phyloP scores from a whole-genome alignment of 2,329 filamentous ascomycete species.

The Tolypocladium guangdongense region DNA sequence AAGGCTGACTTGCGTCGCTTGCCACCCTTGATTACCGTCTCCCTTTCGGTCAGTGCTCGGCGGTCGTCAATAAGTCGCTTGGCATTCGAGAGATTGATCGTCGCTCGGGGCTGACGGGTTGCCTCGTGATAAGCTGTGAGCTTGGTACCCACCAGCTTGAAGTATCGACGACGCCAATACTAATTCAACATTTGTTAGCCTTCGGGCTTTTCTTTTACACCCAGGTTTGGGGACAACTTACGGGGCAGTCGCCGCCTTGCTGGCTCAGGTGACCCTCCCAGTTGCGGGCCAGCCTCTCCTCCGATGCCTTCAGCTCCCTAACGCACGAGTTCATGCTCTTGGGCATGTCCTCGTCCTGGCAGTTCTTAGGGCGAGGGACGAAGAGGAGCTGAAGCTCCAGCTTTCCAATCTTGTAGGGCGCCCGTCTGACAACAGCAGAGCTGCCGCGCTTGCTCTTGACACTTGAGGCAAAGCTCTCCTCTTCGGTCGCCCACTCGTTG shows the following conservation, averaged over 20 bases:
- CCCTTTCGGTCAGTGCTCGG: conserved; percentile 69
- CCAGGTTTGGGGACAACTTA: conserved; percentile 41
- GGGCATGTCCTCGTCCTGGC: conserved; percentile 90
- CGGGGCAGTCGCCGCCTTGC: conserved; percentile 93
- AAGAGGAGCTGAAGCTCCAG: conserved; percentile 89
- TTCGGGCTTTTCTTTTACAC: background rate
- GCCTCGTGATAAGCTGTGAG: conserved; percentile 94
- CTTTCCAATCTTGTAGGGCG: conserved; percentile 95
- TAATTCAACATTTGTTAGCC: conserved; percentile 33
- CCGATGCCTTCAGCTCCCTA: conserved; percentile 82
- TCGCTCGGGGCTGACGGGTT: conserved; percentile 88
- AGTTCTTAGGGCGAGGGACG: conserved; percentile 80
- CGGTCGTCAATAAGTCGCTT: conserved; percentile 90
- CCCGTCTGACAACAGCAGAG: conserved; percentile 61
- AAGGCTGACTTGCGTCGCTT: conserved; percentile 87
- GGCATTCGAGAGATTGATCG: conserved; percentile 91
- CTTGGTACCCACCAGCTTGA: conserved; percentile 84
- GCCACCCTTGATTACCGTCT: conserved; percentile 65
- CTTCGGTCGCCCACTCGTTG: conserved; percentile 96
- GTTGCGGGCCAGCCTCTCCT: conserved; percentile 64
- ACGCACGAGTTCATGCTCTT: conserved; percentile 99
- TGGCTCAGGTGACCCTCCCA: conserved; percentile 90
- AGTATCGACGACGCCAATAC: conserved; percentile 98
- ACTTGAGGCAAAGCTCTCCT: conserved; percentile 65
- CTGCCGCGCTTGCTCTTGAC: conserved; percentile 87